Conservation (phyloP, 768 basidiomycete genomes). For the Tulasnella sp. region DNA sequence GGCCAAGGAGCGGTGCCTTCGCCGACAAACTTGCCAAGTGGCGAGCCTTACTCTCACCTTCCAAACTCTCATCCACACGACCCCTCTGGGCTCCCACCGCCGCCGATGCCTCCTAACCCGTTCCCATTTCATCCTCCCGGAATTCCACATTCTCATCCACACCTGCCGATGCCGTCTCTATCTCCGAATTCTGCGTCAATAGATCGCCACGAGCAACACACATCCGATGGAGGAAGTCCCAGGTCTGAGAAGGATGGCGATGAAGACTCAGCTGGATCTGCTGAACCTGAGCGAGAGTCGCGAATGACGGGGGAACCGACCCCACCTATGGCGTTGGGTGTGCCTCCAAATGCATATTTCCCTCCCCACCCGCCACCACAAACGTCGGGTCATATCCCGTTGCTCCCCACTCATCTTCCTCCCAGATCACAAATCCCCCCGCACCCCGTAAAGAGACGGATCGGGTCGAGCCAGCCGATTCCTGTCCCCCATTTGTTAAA, state of each 20-base stretch:
- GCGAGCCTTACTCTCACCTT: background rate
- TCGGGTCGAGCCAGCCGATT: conserved; percentile 27
- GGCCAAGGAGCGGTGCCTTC: background rate
- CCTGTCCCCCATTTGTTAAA: conserved; percentile 35
- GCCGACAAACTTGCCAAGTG: background rate
- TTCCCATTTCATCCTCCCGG: conserved; percentile 1
- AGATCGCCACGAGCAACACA: background rate
- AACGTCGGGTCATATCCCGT: background rate
- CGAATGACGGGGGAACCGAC: conserved; percentile 1
- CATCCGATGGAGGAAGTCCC: background rate
- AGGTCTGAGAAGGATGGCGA: background rate
- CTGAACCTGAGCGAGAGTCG: conserved; percentile 10
- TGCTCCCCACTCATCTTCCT: conserved; percentile 3
- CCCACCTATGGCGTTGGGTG: background rate
- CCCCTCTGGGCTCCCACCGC: background rate
- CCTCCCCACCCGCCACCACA: conserved; percentile 18
- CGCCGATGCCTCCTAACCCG: conserved; percentile 2
- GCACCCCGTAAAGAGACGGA: conserved; percentile 1
- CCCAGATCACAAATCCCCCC: conserved; percentile 11
- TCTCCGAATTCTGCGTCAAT: background rate
- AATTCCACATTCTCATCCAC: conserved; percentile 2
- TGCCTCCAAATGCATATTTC: conserved; percentile 1
- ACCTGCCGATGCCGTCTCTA: background rate
- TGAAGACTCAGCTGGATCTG: background rate
- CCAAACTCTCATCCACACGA: background rate